Evolutionary conservation across 768 basidiomycete genomes (phyloP), one percentile per base, ranked within the genome.

Genomic region (Rhodotorula taiwanensis): DNA sequence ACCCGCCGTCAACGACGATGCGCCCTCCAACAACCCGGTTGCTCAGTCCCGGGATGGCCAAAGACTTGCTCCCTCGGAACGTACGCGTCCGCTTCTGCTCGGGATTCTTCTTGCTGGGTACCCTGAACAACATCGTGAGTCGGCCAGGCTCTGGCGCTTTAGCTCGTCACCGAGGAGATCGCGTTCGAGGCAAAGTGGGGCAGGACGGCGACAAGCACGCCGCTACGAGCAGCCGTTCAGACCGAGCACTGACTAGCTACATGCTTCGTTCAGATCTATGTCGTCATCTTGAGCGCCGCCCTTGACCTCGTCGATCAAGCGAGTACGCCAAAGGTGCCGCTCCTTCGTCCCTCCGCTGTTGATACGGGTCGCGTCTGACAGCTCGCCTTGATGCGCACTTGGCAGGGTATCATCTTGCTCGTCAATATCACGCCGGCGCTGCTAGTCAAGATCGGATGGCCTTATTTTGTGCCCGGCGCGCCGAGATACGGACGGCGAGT

Each of bases 241-340:
- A n/a, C n/a, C n/a, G n/a, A n/a, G n/a, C n/a, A 39, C 36, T 39
- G 36, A 39, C 36, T 39, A n/a, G n/a, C 36, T 39, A 10, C 10
- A 39, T 9, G 36, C 36, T 39, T 16, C 16, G 9, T 27, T 16
- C 55, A 51, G 51, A 49, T 94, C 60, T 95, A 98, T 76, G 94
- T 99, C 42, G 87, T 98, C 64, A 95, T 98, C 65, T 83, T 99
- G 25, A 94, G 90, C 2, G 94, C 94, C 10, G 95, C 95, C 2
- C 79, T 97, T 6, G 95, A 99, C 73, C 82, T 99, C 5, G 72
- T 73, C 0, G 68, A 65, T 50, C 54, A 61, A 7, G 57, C 56
- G 1, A 82, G 86, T 4, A 94, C 90, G 0, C 93, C 94, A 0
- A 94, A 94, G 74, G 74, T 70, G 33, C 31, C n/a, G 14, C n/a